A percentile compares a stretch with the other conserved stretches of the same genome.
phyloP scores from a whole-genome alignment of 768 basidiomycete genomes.

The Agaricus blazei region DNA sequence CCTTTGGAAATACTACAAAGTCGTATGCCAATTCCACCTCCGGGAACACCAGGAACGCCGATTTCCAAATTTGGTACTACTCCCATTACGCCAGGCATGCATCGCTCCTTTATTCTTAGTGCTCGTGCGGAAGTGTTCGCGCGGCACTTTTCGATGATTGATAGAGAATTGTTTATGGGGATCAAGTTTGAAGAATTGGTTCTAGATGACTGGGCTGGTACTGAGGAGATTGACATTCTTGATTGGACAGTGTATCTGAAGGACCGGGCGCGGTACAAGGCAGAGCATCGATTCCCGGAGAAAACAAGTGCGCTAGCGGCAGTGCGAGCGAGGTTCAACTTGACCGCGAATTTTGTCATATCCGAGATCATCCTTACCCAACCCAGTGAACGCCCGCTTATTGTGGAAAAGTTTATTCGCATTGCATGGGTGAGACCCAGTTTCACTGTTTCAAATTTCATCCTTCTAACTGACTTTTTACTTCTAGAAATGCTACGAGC shows the following conservation, averaged over 20 bases:
- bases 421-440: conserved; percentile 68
- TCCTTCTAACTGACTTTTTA: not conserved
- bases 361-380: conserved; percentile 79
- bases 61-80: conserved; percentile 26
- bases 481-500: conserved; percentile 69
- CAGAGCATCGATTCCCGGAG: conserved; percentile 48
- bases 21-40: conserved; percentile 32
- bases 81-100: conserved; percentile 32
- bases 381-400: conserved; percentile 52
- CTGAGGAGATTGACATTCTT: conserved; percentile 60
- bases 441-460: not conserved
- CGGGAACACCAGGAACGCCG: conserved; percentile 17
- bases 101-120: conserved; percentile 70
- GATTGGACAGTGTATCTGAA: conserved; percentile 85
- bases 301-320: conserved; percentile 71
- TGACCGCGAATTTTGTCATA: conserved; percentile 74
- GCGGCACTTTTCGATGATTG: conserved; percentile 82
- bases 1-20: conserved; percentile 64
- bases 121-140: conserved; percentile 60
- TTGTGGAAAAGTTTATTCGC: conserved; percentile 79
- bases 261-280: conserved; percentile 65
- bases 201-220: conserved; percentile 61
- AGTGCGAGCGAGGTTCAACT: conserved; percentile 77
- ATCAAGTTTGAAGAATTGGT: conserved; percentile 89
- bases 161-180: conserved; percentile 79